A percentile compares a stretch with the other conserved stretches of the same genome.
These are phyloP conservation scores for Saccharomyces paradoxus DNA, from an alignment of 805 yeast species.

Conservation along the genomic window DNA sequence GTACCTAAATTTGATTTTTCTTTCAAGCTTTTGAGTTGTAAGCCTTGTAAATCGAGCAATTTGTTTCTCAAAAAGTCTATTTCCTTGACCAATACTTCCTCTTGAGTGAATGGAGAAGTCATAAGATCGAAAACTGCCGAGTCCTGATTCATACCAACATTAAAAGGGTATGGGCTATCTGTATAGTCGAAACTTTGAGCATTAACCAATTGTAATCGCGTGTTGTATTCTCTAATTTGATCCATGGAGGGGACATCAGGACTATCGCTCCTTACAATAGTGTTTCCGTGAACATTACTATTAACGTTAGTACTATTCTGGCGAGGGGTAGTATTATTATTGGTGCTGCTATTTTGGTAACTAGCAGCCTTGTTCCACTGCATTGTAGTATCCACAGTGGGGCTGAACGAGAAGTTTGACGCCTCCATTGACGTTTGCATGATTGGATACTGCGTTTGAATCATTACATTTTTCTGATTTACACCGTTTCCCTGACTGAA, in stretches of 20 bases:
- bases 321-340: not conserved
- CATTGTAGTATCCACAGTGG: not conserved
- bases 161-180: not conserved
- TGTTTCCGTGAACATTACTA: not conserved
- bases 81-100: constrained; percentile 17
- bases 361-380: not conserved
- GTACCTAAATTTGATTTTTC: not conserved
- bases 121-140: constrained; percentile 9
- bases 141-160: not conserved
- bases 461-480: not conserved
- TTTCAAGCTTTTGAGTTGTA: not conserved
- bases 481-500: not conserved
- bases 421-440: not conserved
- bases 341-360: not conserved
- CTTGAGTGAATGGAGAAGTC: constrained; percentile 13
- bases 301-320: not conserved
- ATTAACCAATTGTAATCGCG: constrained; percentile 11
- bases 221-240: constrained; percentile 13
- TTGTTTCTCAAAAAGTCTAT: constrained; percentile 13
- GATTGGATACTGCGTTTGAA: not conserved
- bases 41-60: constrained; percentile 11
- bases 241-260: constrained; percentile 7
- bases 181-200: not conserved
- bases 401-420: not conserved
- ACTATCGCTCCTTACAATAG: not conserved